phyloP scores from a whole-genome alignment of 352 stramenopile species.

The Phytophthora sojae region DNA sequence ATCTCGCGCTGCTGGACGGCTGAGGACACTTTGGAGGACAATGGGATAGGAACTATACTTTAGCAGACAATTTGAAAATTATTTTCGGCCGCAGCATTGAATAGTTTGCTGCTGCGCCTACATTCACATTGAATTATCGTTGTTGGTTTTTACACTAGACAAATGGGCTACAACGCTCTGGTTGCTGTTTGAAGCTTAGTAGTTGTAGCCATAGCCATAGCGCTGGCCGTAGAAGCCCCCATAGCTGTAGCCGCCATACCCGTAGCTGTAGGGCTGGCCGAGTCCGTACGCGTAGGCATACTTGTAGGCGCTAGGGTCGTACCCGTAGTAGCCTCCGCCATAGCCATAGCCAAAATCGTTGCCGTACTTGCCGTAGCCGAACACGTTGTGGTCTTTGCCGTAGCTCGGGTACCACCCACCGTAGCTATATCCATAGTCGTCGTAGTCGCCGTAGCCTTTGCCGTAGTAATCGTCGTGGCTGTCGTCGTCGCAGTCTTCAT shows the following conservation, averaged over 20 bases:
- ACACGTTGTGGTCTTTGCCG: background rate
- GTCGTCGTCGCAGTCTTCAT: background rate
- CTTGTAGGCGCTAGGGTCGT: conserved; percentile 2
- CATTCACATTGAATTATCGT: background rate
- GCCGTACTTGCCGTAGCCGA: conserved; percentile 1
- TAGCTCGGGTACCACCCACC: background rate
- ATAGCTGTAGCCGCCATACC: conserved; percentile 3
- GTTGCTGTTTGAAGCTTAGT: conserved; percentile 73
- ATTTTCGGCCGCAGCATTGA: background rate
- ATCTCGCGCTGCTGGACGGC: conserved; percentile 31
- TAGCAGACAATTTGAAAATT: background rate
- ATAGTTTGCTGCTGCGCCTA: no score
- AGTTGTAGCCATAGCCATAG: conserved; percentile 1
- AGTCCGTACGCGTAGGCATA: conserved; percentile 1
- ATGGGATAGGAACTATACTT: background rate
- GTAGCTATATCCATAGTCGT: conserved; percentile 2
- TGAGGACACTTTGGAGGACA: conserved; percentile 5
- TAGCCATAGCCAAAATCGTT: conserved; percentile 7
- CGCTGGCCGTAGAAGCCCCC: background rate
- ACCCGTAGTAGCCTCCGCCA: background rate
- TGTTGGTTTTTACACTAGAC: conserved; percentile 2
- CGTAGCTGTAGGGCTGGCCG: conserved; percentile 2
- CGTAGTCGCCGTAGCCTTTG: background rate
- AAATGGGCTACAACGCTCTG: conserved; percentile 28
- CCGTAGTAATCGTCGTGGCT: background rate